Evolutionary conservation across 208 protist genomes (phyloP), one percentile per base, ranked within the genome.

Genomic region (Leishmania aethiopica): DNA sequence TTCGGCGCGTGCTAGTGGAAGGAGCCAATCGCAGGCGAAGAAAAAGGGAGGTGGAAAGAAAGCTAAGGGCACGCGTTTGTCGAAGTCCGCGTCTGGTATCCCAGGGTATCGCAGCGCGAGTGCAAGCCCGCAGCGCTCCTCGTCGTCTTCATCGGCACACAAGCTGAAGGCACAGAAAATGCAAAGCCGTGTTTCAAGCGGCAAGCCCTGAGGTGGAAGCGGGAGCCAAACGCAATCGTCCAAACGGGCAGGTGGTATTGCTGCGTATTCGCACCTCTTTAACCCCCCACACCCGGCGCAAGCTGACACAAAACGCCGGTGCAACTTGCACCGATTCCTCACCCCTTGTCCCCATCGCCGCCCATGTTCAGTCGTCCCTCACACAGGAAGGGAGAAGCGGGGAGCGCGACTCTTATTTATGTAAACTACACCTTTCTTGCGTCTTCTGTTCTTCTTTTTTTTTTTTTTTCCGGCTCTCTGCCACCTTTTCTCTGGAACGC

Each of bases 21-120:
- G 75, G 59, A 76, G 82, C 2, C 37, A 35, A n/a, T 64, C 77
- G 13, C 60, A 45, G 22, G 19, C 51, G 64, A 77, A 42, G 37
- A 82, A 82, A 22, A 83, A 80, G 59, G 35, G 15, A 7, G 64
- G 49, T 2, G 37, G 40, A 28, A 82, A 82, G 32, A 83, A 80
- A 47, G 25, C 60, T 45, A 79, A 53, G 55, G 75, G 53, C 22
- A 35, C 15, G 59, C n/a, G 25, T 10, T 4, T 1, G 59, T 28
- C 75, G 28, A 49, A 79, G 32, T 25, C 25, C 64, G 22, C 55
- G n/a, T 73, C 62, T 42, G 15, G 42, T 10, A 71, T 15, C 40
- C 42, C 62, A 25, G 28, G 42, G 53, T 53, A 19, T 53, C 59
- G 59, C 59, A 51, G 42, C 42, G n/a, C 37, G 40, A 69, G 22